Evolutionary conservation across 2,329 filamentous ascomycete genomes (phyloP), one percentile per base, ranked within the genome.

Genomic region (Akanthomyces dipterigenus): DNA sequence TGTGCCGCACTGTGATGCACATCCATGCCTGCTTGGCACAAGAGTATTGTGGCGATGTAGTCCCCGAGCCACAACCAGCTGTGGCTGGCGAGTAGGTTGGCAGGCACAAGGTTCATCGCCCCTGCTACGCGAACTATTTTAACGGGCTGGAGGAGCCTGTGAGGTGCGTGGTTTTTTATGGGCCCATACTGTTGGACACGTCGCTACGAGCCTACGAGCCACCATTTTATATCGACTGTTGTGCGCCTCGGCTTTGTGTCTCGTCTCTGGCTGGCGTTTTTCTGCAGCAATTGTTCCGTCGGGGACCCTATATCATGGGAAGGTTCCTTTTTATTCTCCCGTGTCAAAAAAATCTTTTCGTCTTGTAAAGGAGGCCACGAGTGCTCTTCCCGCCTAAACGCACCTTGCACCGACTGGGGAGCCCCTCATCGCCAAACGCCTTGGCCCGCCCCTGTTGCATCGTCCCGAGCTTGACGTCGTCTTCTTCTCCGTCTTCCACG

Each of bases 131-230:
- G 9, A 26, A 12, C 31, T 38, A 7, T 48, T 57, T 31, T 31
- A 31, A 34, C 31, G 31, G 8, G 31, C 31, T 34, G 31, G 31
- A 34, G n/a, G n/a, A 34, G 31, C 31, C 7, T 7, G 31, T 34
- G 31, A 34, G 31, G 31, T 34, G 31, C 31, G 4, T 7, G 8
- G 31, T 3, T 34, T 34, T 57, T 49, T 53, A n/a, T 48, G 43
- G 55, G 43, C 8, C 43, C 55, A 31, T 11, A 48, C 43, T 57
- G 42, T 46, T 56, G 55, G 43, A 57, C 55, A 57, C 55, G 55
- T 57, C 55, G 55, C 42, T 56, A 26, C 54, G 54, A 56, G 31
- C 55, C 42, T 56, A 26, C 54, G 54, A 56, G 31, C 55, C 55
- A 48, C 16, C 34, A 49, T 28, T 57, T 40, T 38, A 57, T 49